A percentile compares a stretch with the other conserved stretches of the same genome.
Evolutionary conservation across 2,329 filamentous ascomycete genomes (phyloP).

Genomic region (Trichoderma pleuroti): DNA sequence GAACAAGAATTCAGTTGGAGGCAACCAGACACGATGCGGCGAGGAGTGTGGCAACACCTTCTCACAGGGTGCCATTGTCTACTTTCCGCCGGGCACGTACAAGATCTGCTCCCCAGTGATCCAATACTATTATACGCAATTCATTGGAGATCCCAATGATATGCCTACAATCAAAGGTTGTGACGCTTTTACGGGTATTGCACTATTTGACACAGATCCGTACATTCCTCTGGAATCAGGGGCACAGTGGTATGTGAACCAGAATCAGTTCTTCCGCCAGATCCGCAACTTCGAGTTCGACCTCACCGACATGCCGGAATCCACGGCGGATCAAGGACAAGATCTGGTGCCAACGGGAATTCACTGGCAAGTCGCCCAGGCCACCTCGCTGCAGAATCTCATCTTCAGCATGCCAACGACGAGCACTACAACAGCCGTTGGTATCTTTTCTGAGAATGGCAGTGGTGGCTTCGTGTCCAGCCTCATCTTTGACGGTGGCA

Average conservation of each 20-base stretch:
- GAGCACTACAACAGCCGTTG: neutral
- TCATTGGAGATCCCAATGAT: neutral
- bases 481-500: neutral
- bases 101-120: neutral
- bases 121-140: neutral
- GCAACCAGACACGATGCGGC: neutral
- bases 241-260: neutral
- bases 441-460: neutral
- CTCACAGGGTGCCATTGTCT: neutral
- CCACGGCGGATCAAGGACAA: neutral
- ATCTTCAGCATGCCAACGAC: neutral
- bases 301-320: neutral
- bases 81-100: neutral
- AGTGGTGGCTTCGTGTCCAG: neutral
- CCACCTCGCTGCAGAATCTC: neutral
- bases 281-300: neutral
- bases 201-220: neutral
- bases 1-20: neutral
- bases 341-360: neutral
- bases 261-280: neutral
- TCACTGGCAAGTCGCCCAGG: neutral
- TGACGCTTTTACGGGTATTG: neutral
- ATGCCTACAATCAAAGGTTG: neutral
- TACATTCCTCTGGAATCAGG: neutral
- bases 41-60: neutral